Conservation (phyloP, 2,329 filamentous ascomycete species). For the Coniosporium tulheliwenetii region DNA sequence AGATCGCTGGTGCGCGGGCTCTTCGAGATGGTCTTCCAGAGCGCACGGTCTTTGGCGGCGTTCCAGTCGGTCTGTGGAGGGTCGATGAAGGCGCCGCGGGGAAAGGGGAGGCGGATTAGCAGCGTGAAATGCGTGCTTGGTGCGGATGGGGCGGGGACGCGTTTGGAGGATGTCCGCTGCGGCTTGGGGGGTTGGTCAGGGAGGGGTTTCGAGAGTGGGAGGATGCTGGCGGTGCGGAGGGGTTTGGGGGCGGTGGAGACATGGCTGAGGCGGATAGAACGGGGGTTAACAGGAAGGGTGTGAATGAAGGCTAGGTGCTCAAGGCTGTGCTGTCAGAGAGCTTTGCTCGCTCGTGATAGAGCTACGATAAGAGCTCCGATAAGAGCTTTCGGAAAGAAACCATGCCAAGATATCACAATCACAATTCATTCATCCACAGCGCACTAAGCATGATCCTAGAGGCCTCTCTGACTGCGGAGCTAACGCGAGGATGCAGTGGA, state of each 20-base stretch:
- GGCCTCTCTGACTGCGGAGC: too few relatives aligned
- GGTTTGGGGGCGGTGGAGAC: neutral
- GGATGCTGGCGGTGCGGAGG: neutral
- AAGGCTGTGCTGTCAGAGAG: too few relatives aligned
- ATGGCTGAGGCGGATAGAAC: neutral
- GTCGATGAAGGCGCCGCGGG: constrained; percentile 75
- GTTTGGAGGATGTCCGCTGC: neutral
- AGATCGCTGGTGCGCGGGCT: constrained; percentile 66
- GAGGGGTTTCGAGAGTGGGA: neutral
- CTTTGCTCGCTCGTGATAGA: too few relatives aligned
- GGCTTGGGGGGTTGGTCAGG: neutral
- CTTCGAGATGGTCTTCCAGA: constrained; percentile 83
- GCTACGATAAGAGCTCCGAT: too few relatives aligned
- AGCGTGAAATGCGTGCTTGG: constrained; percentile 42
- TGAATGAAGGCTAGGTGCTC: too few relatives aligned
- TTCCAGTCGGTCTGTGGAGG: constrained; percentile 87
- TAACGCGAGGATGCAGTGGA: too few relatives aligned
- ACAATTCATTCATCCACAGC: too few relatives aligned
- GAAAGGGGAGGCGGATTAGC: constrained; percentile 79
- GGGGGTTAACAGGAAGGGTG: too few relatives aligned
- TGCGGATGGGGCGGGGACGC: neutral
- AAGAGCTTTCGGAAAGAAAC: too few relatives aligned
- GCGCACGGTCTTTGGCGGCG: constrained; percentile 63
- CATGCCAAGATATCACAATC: too few relatives aligned
- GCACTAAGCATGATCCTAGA: too few relatives aligned